These are phyloP conservation scores for Aspergillus cavernicola DNA, from an alignment of 495 filamentous ascomycete genomes.

Conservation along the genomic window DNA sequence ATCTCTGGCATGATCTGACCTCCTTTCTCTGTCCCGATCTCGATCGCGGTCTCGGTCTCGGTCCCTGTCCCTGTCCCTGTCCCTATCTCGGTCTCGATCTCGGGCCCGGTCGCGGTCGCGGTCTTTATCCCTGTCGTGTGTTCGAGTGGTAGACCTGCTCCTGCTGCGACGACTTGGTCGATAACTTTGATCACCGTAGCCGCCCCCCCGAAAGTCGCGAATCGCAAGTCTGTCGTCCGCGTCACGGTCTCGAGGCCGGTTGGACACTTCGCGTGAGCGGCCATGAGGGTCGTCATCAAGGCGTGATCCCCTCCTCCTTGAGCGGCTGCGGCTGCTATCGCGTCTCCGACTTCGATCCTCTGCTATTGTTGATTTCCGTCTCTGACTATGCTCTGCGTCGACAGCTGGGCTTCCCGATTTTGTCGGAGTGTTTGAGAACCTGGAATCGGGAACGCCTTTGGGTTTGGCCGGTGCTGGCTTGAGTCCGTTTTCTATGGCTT, in stretches of 20 bases:
- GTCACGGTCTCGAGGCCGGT: constrained; percentile 34
- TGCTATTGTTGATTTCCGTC: constrained; percentile 26
- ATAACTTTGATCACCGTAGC: constrained; percentile 35
- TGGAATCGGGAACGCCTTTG: constrained; percentile 28
- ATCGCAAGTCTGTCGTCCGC: constrained; percentile 31
- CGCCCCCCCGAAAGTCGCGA: constrained; percentile 34
- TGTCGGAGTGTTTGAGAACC: constrained; percentile 27
- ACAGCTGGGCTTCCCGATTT: constrained; percentile 28
- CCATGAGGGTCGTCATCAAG: constrained; percentile 33
- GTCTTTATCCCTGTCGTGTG: constrained; percentile 18
- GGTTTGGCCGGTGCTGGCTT: constrained; percentile 29
- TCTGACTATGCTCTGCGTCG: constrained; percentile 18
- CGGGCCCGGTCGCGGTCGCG: constrained; percentile 25
- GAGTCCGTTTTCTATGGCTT: constrained; percentile 45
- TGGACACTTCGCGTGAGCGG: constrained; percentile 33
- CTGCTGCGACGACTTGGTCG: constrained; percentile 37
- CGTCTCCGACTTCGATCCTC: constrained; percentile 32
- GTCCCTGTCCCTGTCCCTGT: constrained; percentile 21
- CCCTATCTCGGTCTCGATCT: constrained; percentile 25
- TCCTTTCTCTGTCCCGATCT: constrained; percentile 15
- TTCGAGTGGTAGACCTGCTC: constrained; percentile 31
- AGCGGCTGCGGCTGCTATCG: constrained; percentile 34
- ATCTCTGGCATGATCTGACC: constrained; percentile 25
- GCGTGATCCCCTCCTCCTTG: constrained; percentile 29
- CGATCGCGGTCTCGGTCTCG: constrained; percentile 31